Evolutionary conservation across 345 rosid species (phyloP).

Genomic region (Boechera stricta): DNA sequence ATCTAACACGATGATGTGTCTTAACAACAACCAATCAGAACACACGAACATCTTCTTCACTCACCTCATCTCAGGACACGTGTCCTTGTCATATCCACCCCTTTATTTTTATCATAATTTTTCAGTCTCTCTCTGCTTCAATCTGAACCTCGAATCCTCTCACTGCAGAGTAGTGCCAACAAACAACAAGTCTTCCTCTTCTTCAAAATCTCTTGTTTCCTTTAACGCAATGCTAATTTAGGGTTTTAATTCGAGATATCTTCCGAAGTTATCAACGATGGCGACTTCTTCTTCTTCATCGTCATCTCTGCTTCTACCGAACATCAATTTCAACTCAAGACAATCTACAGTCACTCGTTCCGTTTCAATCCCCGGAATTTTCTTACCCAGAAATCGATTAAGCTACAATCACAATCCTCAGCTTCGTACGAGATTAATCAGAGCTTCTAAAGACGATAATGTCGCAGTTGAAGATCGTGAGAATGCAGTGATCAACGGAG

Average conservation of each 20-base stretch:
- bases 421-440: slow-evolving; percentile 49
- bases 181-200: slow-evolving; percentile 32
- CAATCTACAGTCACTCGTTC: slow-evolving; percentile 36
- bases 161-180: slow-evolving; percentile 32
- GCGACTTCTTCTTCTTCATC: slow-evolving; percentile 48
- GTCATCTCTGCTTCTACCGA: slow-evolving; percentile 50
- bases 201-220: slow-evolving; percentile 22
- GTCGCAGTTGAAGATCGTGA: slow-evolving; percentile 62
- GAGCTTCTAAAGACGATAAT: slow-evolving; percentile 55
- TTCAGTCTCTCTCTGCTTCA: neutral
- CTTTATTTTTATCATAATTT: slow-evolving; percentile 28
- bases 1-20: slow-evolving; percentile 40
- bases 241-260: slow-evolving; percentile 12
- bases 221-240: slow-evolving; percentile 13
- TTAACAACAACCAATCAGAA: slow-evolving; percentile 34
- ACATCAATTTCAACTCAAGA: slow-evolving; percentile 55
- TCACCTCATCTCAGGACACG: slow-evolving; percentile 57
- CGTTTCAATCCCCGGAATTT: slow-evolving; percentile 41
- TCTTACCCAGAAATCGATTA: slow-evolving; percentile 29
- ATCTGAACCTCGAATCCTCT: slow-evolving; percentile 29
- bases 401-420: slow-evolving; percentile 22
- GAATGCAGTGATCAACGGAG: slow-evolving; percentile 46
- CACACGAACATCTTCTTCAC: slow-evolving; percentile 42
- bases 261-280: slow-evolving; percentile 42
- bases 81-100: slow-evolving; percentile 67